Conservation (phyloP, 345 rosid species). For the Lepidium africanum region DNA sequence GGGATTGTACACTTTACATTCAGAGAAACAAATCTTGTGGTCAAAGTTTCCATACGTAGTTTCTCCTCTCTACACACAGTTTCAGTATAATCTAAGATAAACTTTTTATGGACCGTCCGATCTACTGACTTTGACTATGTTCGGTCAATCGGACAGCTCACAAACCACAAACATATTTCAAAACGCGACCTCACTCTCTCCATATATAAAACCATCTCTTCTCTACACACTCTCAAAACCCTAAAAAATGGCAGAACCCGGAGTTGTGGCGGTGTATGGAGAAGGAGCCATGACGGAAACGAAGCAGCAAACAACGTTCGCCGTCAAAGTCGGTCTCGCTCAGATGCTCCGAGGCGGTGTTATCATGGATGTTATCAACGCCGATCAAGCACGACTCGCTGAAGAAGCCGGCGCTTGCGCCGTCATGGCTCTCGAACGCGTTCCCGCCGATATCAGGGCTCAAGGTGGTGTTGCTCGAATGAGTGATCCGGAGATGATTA, state of each 20-base stretch:
- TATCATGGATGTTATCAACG: conserved; percentile 60
- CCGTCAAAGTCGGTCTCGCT: conserved; percentile 67
- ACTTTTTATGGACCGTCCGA: background rate
- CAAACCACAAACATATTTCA: background rate
- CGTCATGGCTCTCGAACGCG: conserved; percentile 70
- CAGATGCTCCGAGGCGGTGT: conserved; percentile 78
- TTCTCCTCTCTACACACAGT: background rate
- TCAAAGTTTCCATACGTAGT: background rate
- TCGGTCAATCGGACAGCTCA: background rate
- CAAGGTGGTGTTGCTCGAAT: conserved; percentile 69
- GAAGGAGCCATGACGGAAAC: conserved; percentile 54
- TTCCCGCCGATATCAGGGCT: conserved; percentile 57
- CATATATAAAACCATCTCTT: conserved; percentile 1
- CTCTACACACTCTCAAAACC: background rate
- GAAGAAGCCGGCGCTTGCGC: conserved; percentile 75
- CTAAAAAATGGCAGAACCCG: conserved; percentile 41
- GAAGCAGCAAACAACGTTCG: conserved; percentile 49
- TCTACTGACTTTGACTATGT: background rate
- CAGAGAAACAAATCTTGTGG: conserved; percentile 15
- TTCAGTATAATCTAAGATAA: background rate
- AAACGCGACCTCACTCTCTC: background rate
- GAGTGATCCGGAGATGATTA: conserved; percentile 58
- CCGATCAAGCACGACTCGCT: conserved; percentile 59
- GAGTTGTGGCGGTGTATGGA: conserved; percentile 58
- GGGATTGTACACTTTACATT: background rate